A percentile compares a stretch with the other conserved stretches of the same genome.
These are phyloP conservation scores for Fusarium luffae DNA, from an alignment of 2,329 filamentous ascomycete genomes.

Conservation along the genomic window DNA sequence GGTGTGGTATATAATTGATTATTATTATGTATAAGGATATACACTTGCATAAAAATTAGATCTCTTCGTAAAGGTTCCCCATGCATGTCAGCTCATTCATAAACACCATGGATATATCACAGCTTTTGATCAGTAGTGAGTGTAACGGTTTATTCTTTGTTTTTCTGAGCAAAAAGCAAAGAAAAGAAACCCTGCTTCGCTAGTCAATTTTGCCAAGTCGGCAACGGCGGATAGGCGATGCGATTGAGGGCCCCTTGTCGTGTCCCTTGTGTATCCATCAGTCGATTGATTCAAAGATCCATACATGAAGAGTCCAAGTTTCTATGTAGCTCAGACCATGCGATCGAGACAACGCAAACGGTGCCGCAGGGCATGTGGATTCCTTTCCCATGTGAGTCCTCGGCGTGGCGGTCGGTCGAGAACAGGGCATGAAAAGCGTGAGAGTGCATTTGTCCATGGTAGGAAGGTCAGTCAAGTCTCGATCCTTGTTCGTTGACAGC, in stretches of 20 bases:
- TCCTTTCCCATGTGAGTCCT: slow-evolving; percentile 36
- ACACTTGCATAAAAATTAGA: neutral
- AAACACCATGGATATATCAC: neutral
- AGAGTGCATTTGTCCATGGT: slow-evolving; percentile 25
- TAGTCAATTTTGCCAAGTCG: slow-evolving; percentile 32
- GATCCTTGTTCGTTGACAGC: slow-evolving; percentile 25
- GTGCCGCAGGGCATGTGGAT: slow-evolving; percentile 4
- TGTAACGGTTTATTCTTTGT: neutral
- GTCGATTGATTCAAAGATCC: neutral
- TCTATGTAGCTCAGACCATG: neutral
- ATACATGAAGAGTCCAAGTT: neutral
- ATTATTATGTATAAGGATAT: neutral
- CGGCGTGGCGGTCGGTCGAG: slow-evolving; percentile 39
- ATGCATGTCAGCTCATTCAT: neutral
- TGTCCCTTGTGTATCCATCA: neutral
- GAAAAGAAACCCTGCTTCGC: neutral
- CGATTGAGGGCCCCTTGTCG: neutral
- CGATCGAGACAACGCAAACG: neutral
- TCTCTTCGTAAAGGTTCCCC: neutral
- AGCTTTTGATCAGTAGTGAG: neutral
- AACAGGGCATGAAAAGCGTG: slow-evolving; percentile 9
- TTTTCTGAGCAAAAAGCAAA: neutral
- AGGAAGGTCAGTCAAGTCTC: slow-evolving; percentile 34
- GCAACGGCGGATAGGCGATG: slow-evolving; percentile 25
- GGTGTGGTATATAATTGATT: neutral